A percentile compares a stretch with the other conserved stretches of the same genome.
phyloP scores from a whole-genome alignment of 805 yeast genomes.

The Cyberlindnera xishuangbannaensis region DNA sequence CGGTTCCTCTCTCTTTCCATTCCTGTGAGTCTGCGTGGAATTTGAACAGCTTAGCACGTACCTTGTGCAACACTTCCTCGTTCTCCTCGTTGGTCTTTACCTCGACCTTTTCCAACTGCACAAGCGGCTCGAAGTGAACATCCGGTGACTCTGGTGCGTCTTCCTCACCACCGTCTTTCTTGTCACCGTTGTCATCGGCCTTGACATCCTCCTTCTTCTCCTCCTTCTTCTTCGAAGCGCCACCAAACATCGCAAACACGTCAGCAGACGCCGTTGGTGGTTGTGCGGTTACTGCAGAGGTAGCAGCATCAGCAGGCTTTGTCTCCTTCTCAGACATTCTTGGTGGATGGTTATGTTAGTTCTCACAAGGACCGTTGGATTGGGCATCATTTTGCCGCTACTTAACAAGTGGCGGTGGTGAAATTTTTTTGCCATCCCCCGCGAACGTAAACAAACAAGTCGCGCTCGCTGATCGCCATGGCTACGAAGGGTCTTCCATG shows the following conservation, averaged over 20 bases:
- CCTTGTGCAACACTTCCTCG: constrained; percentile 77
- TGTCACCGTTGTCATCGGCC: constrained; percentile 26
- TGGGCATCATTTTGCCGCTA: no score
- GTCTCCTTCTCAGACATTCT: constrained; percentile 24
- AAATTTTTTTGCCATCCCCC: constrained; percentile 4
- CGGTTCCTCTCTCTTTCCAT: constrained; percentile 99
- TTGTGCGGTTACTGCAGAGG: constrained; percentile 28
- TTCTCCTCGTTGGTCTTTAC: constrained; percentile 94
- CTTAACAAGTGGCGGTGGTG: constrained; percentile 5
- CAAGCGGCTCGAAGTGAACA: constrained; percentile 95
- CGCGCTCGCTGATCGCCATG: no score
- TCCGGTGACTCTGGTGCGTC: constrained; percentile 36
- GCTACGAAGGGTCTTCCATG: no score
- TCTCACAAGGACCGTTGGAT: no score
- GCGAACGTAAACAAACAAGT: constrained; percentile 5
- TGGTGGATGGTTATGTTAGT: not conserved
- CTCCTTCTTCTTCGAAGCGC: constrained; percentile 65
- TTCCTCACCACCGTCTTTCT: constrained; percentile 30
- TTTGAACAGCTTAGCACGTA: constrained; percentile 92
- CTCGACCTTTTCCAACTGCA: constrained; percentile 90
- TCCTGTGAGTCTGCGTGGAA: constrained; percentile 80
- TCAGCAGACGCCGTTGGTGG: constrained; percentile 74
- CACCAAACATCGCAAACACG: constrained; percentile 95
- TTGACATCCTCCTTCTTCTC: constrained; percentile 32
- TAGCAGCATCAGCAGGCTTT: constrained; percentile 22